Conservation (phyloP, 352 stramenopile species). For the Phytopythium ostracodes region DNA sequence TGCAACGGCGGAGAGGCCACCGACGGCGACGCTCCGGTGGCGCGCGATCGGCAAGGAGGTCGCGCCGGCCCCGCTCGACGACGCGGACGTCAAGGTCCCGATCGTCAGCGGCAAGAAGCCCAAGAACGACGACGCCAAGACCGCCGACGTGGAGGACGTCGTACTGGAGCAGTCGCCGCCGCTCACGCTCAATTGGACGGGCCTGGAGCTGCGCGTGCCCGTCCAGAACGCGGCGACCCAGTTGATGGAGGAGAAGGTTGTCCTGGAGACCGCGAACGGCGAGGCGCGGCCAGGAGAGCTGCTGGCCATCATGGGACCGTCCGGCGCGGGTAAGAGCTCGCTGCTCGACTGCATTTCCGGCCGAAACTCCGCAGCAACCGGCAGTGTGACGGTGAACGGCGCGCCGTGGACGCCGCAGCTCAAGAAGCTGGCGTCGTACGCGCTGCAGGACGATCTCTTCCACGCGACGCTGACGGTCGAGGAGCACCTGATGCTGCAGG, state of each 20-base stretch:
- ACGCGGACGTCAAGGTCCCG: background rate
- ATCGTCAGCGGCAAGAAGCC: background rate
- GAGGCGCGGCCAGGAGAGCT: slow-evolving; percentile 46
- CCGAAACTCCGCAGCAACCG: slow-evolving; percentile 72
- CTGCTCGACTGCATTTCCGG: slow-evolving; percentile 92
- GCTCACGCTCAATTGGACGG: slow-evolving; percentile 4
- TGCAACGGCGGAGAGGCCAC: background rate
- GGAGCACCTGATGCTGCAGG: slow-evolving; percentile 83
- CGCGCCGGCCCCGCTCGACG: background rate
- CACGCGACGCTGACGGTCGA: slow-evolving; percentile 80
- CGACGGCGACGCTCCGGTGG: slow-evolving; percentile 5
- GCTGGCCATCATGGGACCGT: slow-evolving; percentile 65
- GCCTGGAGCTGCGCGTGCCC: slow-evolving; percentile 3
- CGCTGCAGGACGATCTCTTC: slow-evolving; percentile 89
- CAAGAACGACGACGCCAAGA: slow-evolving; percentile 6
- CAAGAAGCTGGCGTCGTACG: slow-evolving; percentile 43
- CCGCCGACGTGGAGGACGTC: slow-evolving; percentile 1
- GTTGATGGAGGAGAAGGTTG: slow-evolving; percentile 38
- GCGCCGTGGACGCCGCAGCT: slow-evolving; percentile 26
- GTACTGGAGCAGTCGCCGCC: background rate
- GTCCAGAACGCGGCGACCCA: background rate
- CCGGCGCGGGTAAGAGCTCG: slow-evolving; percentile 88
- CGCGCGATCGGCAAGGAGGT: slow-evolving; percentile 8
- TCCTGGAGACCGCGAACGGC: slow-evolving; percentile 48
- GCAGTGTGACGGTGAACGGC: slow-evolving; percentile 65